Conservation (phyloP, 139 green algal species). For the Chlorella ohadii region DNA sequence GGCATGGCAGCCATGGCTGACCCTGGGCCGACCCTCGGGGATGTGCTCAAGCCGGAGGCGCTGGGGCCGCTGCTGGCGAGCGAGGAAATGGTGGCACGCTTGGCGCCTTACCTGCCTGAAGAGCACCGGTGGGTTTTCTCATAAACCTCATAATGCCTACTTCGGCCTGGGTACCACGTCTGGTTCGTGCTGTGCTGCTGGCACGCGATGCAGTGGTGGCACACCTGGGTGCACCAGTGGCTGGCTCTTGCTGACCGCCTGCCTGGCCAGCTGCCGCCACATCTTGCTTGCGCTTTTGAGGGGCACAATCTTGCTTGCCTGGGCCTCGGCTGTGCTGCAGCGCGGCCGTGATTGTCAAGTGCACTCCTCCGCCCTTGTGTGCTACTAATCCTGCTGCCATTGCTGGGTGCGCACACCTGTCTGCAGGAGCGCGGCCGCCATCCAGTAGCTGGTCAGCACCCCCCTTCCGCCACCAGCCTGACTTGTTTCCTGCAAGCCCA, state of each 20-base stretch:
- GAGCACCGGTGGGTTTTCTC: conserved; percentile 45
- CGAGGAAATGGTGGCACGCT: conserved; percentile 39
- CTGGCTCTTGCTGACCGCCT: too few species aligned
- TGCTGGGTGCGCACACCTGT: background rate
- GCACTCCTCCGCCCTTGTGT: too few species aligned
- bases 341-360: background rate
- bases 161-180: background rate
- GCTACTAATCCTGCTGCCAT: too few species aligned
- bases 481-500: background rate
- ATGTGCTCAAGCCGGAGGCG: conserved; percentile 69
- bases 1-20: conserved; percentile 4
- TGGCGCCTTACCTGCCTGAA: conserved; percentile 67
- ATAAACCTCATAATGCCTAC: background rate
- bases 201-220: background rate
- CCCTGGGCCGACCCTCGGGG: conserved; percentile 58
- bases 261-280: too few species aligned
- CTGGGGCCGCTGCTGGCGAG: conserved; percentile 62
- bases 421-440: background rate
- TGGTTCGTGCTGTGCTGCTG: background rate
- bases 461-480: conserved; percentile 83
- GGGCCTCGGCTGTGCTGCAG: background rate
- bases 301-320: too few species aligned
- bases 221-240: too few species aligned
- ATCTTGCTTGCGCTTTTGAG: too few species aligned
- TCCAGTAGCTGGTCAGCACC: conserved; percentile 50